phyloP scores from a whole-genome alignment of 352 stramenopile species.

The Phytophthora ohioensis region DNA sequence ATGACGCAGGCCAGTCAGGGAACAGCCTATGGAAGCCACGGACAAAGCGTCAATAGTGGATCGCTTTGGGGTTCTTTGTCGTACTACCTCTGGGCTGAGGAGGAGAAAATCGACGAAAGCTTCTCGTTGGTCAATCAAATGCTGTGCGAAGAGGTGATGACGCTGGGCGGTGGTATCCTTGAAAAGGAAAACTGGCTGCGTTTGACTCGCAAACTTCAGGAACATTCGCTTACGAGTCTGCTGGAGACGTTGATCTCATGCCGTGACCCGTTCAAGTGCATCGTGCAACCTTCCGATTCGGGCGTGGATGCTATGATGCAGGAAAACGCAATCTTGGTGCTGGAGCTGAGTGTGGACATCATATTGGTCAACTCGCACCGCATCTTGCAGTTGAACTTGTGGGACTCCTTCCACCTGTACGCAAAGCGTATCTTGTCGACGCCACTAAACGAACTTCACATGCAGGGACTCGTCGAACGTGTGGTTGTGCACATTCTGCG shows the following conservation, averaged over 20 bases:
- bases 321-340: conserved; percentile 89
- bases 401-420: conserved; percentile 85
- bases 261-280: conserved; percentile 82
- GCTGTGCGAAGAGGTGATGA: conserved; percentile 76
- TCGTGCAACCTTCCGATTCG: conserved; percentile 59
- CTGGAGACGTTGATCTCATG: conserved; percentile 82
- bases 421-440: conserved; percentile 80
- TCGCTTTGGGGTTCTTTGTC: conserved; percentile 87
- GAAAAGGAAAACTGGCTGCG: conserved; percentile 90
- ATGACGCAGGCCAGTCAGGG: conserved; percentile 70
- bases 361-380: conserved; percentile 88
- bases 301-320: conserved; percentile 88
- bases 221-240: conserved; percentile 67
- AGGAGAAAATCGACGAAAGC: conserved; percentile 82
- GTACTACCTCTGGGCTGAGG: conserved; percentile 85
- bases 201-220: conserved; percentile 80
- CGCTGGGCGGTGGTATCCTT: conserved; percentile 75
- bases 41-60: conserved; percentile 48
- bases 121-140: conserved; percentile 86
- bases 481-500: conserved; percentile 89
- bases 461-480: conserved; percentile 82
- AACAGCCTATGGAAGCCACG: conserved; percentile 52
- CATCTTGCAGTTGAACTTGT: conserved; percentile 75
- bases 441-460: conserved; percentile 74
- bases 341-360: conserved; percentile 85